Conservation (phyloP, 116 monocot genomes). For the Phalaenopsis hybrid region DNA sequence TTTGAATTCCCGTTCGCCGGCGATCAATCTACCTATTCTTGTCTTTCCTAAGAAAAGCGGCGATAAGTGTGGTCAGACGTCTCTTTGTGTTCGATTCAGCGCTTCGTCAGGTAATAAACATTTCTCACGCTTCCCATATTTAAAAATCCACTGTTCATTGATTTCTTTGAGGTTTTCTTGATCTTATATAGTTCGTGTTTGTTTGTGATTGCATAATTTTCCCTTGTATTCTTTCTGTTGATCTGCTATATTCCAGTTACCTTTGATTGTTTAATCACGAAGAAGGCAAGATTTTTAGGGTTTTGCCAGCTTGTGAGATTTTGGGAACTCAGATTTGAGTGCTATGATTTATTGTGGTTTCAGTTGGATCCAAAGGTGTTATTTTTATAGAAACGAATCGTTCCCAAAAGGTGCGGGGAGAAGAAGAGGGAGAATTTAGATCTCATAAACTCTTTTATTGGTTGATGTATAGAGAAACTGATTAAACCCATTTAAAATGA, state of each 20-base stretch:
- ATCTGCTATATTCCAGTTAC: neutral
- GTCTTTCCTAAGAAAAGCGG: constrained; percentile 5
- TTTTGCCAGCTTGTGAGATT: neutral
- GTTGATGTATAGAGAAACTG: too few species aligned
- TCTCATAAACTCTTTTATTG: too few species aligned
- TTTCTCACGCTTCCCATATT: neutral
- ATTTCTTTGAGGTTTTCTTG: neutral
- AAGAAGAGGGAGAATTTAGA: too few species aligned
- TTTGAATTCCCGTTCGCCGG: constrained; percentile 1
- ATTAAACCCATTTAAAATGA: too few species aligned
- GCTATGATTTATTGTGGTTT: neutral
- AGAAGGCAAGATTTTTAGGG: neutral
- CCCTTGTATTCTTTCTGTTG: neutral
- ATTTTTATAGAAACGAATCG: too few species aligned
- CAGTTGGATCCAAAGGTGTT: too few species aligned
- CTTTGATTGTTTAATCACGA: neutral
- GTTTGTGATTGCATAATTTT: neutral
- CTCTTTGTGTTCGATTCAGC: constrained; percentile 27
- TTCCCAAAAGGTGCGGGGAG: too few species aligned
- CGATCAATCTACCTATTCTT: constrained; percentile 9
- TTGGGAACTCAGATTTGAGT: neutral
- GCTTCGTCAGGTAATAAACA: constrained; percentile 30
- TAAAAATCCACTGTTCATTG: neutral
- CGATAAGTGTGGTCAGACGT: constrained; percentile 6
- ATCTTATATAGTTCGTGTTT: neutral